A percentile compares a stretch with the other conserved stretches of the same genome.
Conservation (phyloP, 805 yeast species). For the Candida berthetii region DNA sequence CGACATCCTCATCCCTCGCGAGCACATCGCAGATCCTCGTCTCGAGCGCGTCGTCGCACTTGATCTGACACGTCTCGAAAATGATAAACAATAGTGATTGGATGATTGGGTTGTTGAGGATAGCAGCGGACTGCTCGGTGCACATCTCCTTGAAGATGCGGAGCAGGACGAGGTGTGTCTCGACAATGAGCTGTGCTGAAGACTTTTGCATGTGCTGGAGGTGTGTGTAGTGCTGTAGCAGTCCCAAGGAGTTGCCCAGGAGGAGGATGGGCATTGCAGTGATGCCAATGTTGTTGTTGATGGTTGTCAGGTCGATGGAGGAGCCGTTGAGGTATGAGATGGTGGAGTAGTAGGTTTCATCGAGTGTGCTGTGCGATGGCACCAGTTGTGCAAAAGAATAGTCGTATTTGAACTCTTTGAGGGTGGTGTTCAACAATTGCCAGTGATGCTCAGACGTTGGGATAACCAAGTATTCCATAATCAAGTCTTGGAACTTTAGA, state of each 20-base stretch:
- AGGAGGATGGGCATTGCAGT: slow-evolving; percentile 43
- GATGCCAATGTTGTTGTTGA: slow-evolving; percentile 48
- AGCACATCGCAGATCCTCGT: too few species aligned
- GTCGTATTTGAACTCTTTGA: slow-evolving; percentile 36
- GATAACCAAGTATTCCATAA: slow-evolving; percentile 39
- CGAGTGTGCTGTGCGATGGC: slow-evolving; percentile 14
- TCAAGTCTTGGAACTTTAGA: slow-evolving; percentile 40
- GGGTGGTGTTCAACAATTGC: slow-evolving; percentile 36
- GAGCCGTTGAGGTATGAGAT: slow-evolving; percentile 1
- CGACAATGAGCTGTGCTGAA: slow-evolving; percentile 33
- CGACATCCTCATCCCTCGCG: too few species aligned
- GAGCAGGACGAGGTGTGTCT: slow-evolving; percentile 33
- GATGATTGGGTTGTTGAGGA: neutral
- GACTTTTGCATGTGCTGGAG: slow-evolving; percentile 20
- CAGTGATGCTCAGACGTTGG: slow-evolving; percentile 34
- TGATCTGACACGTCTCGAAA: neutral
- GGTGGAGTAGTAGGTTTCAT: slow-evolving; percentile 15
- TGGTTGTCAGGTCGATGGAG: slow-evolving; percentile 10
- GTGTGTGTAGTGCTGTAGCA: slow-evolving; percentile 17
- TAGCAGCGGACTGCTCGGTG: neutral
- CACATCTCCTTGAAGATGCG: neutral
- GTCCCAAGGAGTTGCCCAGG: slow-evolving; percentile 17
- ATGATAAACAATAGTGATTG: neutral
- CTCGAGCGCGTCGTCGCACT: too few species aligned
- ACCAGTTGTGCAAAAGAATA: slow-evolving; percentile 2